phyloP scores from a whole-genome alignment of 495 filamentous ascomycete genomes.

The Extremus antarcticus region DNA sequence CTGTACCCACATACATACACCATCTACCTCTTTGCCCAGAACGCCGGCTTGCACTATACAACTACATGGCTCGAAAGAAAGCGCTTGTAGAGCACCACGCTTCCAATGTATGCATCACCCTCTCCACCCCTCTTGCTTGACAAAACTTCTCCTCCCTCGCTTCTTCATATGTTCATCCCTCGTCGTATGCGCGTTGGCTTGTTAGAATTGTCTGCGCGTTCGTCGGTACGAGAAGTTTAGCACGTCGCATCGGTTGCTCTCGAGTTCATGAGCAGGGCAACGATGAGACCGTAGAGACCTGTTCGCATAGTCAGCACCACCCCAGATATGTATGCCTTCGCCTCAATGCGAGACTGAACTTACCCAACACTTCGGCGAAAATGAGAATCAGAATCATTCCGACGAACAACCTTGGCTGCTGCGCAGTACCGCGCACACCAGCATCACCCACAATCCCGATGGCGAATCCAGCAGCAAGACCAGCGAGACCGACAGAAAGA shows the following conservation, averaged over 20 bases:
- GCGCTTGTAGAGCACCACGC: not conserved
- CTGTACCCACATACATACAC: constrained; percentile 6
- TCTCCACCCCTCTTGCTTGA: not conserved
- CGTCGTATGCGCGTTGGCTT: not conserved
- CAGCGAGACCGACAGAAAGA: constrained; percentile 89
- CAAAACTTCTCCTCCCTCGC: not conserved
- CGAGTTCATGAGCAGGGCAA: constrained; percentile 98
- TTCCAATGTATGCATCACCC: not conserved
- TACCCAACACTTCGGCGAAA: constrained; percentile 99
- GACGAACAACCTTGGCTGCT: constrained; percentile 95
- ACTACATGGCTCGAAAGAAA: constrained; percentile 12
- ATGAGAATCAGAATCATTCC: constrained; percentile 99
- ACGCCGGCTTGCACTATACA: constrained; percentile 18
- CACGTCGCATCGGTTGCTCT: constrained; percentile 16
- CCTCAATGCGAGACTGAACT: constrained; percentile 31
- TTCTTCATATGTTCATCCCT: not conserved
- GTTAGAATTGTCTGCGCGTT: constrained; percentile 4
- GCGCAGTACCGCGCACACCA: constrained; percentile 94
- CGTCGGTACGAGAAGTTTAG: constrained; percentile 1
- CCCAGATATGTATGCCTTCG: not conserved
- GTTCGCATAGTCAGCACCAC: not conserved
- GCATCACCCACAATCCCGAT: constrained; percentile 99
- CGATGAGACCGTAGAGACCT: constrained; percentile 97
- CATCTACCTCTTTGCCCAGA: constrained; percentile 1
- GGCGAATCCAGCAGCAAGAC: constrained; percentile 94